Evolutionary conservation across 768 basidiomycete genomes (phyloP).

Genomic region (Russula compacta): DNA sequence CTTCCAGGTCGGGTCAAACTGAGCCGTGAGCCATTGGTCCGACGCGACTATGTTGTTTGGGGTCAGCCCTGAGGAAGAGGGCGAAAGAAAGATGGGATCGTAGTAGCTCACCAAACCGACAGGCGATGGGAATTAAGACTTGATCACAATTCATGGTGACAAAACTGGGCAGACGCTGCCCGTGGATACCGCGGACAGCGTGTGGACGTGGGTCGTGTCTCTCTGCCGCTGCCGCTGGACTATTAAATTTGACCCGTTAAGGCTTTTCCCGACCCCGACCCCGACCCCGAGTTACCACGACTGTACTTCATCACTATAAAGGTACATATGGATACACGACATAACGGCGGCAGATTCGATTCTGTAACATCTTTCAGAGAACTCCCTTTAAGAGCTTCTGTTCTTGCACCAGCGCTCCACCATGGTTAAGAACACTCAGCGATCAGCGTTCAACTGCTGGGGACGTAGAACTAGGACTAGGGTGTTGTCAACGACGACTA

Average conservation of each 20-base stretch:
- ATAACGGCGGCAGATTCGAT: too few relatives aligned
- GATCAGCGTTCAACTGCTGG: too few relatives aligned
- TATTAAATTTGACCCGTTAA: not conserved
- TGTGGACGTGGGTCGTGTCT: too few relatives aligned
- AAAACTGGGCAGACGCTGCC: not conserved
- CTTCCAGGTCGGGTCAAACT: slow-evolving; percentile 51
- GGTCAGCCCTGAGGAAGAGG: not conserved
- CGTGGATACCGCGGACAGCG: not conserved
- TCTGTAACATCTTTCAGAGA: not conserved
- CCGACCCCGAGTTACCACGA: too few relatives aligned
- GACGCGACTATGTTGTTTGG: slow-evolving; percentile 38
- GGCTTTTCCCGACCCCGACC: not conserved
- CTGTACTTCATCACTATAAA: too few relatives aligned
- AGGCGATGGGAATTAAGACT: slow-evolving; percentile 37
- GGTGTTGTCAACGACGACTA: not conserved
- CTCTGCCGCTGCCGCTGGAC: not conserved
- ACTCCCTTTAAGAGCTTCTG: not conserved
- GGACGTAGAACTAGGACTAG: not conserved
- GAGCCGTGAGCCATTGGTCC: slow-evolving; percentile 74
- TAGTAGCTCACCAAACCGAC: slow-evolving; percentile 43
- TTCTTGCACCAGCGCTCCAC: not conserved
- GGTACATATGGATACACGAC: too few relatives aligned
- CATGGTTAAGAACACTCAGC: not conserved
- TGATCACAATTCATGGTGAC: slow-evolving; percentile 5
- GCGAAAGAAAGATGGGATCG: not conserved